Evolutionary conservation across 495 filamentous ascomycete genomes (phyloP), one percentile per base, ranked within the genome.

Genomic region (Penicillium antarcticum): DNA sequence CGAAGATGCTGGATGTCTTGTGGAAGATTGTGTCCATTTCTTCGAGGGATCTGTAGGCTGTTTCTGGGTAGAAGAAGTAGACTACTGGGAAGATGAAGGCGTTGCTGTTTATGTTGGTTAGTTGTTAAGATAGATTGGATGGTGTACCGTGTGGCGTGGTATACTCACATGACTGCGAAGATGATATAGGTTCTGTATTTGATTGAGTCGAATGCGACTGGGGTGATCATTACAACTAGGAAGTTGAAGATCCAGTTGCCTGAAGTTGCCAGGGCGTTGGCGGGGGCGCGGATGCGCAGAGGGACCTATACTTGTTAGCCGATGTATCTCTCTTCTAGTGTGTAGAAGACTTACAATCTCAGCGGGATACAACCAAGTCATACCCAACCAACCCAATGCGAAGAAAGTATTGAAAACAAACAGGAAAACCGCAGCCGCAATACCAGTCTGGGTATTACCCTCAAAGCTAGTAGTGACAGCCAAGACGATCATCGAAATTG

Each of bases 341-440:
- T 8, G 12, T n/a, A 7, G 10, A 42, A 36, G 32, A 5, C 55
- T 54, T 52, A 71, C 85, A 56, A 90, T 84, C 60, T 89, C 87
- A 48, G 84, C 87, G 1, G 83, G 81, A 60, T 90, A 91, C 18
- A 91, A 70, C 85, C 77, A 87, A 45, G 84, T 84, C 83, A 88
- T 88, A 23, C 85, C 86, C 38, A 89, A 71, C 87, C 86, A 89
- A 29, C 86, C 87, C 53, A 87, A 72, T 12, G 85, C 85, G 56
- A 89, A 90, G 73, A 89, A 89, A 5, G 84, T 86, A 63, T 85
- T 86, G 73, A 87, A 89, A 29, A 87, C 71, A 65, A 91, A 91
- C 23, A 87, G 63, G 62, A 89, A 85, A 12, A 83, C 74, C 0
- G 80, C 77, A 9, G 78, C 80, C 2, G 72, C 75, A 23, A 79